Percentiles rank a stretch among this genome's conserved stretches.
phyloP scores from a whole-genome alignment of 2,329 filamentous ascomycete species.

The Colletotrichum noveboracense region DNA sequence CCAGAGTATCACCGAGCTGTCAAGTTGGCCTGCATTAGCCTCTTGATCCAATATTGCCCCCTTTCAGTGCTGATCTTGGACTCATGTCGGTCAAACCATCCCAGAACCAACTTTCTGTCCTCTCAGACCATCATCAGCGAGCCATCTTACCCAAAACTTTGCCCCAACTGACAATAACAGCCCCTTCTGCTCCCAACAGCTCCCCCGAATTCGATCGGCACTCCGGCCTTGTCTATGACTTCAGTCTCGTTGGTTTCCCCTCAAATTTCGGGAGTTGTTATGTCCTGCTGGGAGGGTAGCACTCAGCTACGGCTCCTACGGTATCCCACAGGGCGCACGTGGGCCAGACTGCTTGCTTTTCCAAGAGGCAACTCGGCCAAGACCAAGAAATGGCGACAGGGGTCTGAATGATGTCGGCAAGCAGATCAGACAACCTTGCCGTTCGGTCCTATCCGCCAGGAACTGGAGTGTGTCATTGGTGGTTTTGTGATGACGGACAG shows the following conservation, averaged over 20 bases:
- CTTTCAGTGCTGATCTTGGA: neutral
- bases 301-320: neutral
- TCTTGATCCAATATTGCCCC: neutral
- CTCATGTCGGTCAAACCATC: neutral
- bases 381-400: slow-evolving; percentile 1
- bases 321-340: slow-evolving; percentile 1
- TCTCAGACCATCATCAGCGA: neutral
- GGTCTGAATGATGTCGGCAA: slow-evolving; percentile 7
- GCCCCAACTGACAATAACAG: neutral
- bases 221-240: neutral
- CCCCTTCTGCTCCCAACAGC: neutral
- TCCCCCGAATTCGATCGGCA: neutral
- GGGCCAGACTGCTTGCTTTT: neutral
- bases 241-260: neutral
- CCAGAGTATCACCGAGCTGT: slow-evolving; percentile 17
- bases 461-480: slow-evolving; percentile 10
- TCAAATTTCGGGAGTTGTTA: neutral
- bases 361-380: neutral
- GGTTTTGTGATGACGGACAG: neutral
- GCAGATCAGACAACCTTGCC: slow-evolving; percentile 12
- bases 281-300: neutral
- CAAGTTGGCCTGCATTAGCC: slow-evolving; percentile 13
- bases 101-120: neutral
- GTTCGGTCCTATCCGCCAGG: slow-evolving; percentile 15
- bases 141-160: neutral